A percentile compares a stretch with the other conserved stretches of the same genome.
These are phyloP conservation scores for Serendipita sp. DNA, from an alignment of 1,284 basidiomycete species.

Conservation along the genomic window DNA sequence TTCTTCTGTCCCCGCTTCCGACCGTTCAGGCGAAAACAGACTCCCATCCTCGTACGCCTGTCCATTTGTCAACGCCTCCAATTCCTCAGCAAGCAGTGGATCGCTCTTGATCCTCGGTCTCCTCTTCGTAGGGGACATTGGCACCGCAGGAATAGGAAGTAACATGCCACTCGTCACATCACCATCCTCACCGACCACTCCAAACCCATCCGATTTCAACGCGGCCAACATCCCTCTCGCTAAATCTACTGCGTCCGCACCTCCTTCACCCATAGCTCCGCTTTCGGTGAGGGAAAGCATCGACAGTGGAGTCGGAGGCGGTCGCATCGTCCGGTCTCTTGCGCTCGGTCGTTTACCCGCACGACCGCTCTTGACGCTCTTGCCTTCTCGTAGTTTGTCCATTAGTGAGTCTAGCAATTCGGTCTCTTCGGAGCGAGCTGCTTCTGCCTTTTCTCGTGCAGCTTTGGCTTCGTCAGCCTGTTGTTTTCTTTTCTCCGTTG, in stretches of 20 bases:
- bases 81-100: background rate
- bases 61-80: background rate
- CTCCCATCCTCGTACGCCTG: no score
- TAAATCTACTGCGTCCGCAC: constrained; percentile 38
- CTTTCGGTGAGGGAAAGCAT: constrained; percentile 20
- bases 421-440: constrained; percentile 38
- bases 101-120: background rate
- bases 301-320: constrained; percentile 28
- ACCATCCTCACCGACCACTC: no score
- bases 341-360: constrained; percentile 34
- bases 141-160: background rate
- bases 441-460: constrained; percentile 36
- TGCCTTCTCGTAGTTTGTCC: constrained; percentile 57
- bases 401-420: constrained; percentile 59
- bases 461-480: constrained; percentile 47
- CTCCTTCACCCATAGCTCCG: constrained; percentile 17
- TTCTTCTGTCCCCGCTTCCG: no score
- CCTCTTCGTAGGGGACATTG: constrained; percentile 4
- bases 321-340: constrained; percentile 24
- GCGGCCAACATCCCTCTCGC: constrained; percentile 62
- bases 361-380: constrained; percentile 35
- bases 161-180: constrained; percentile 10
- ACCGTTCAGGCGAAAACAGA: no score
- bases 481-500: constrained; percentile 49
- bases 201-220: constrained; percentile 47